Evolutionary conservation across 176 grass and related monocot genomes (phyloP).

Genomic region (maize (Zea mays)): DNA sequence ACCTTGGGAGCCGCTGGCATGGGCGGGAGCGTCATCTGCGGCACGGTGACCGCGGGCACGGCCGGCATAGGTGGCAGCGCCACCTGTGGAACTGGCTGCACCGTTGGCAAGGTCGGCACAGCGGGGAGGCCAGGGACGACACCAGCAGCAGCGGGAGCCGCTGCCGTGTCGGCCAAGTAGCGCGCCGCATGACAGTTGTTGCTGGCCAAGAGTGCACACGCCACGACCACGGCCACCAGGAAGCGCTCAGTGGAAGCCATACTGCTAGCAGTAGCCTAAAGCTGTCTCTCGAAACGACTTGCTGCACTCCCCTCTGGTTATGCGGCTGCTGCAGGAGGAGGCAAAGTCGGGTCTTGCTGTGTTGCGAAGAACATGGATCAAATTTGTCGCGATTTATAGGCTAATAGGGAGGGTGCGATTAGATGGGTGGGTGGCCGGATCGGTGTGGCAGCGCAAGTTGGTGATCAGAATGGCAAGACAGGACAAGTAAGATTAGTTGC

Average conservation of each 20-base stretch:
- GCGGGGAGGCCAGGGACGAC: neutral
- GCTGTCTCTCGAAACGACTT: too few species aligned
- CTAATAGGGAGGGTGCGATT: neutral
- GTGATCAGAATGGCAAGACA: too few species aligned
- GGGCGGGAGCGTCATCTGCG: neutral
- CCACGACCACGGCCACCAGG: neutral
- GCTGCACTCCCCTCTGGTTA: too few species aligned
- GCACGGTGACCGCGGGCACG: neutral
- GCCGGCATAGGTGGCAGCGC: neutral
- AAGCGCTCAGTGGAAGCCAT: neutral
- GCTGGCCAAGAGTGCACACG: neutral
- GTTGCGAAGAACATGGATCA: too few species aligned
- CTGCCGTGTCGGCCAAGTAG: neutral
- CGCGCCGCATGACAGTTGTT: neutral
- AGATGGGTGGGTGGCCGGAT: neutral
- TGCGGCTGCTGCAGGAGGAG: too few species aligned
- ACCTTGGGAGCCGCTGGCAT: neutral
- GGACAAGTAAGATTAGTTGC: too few species aligned
- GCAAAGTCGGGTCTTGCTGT: too few species aligned
- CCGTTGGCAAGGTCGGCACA: neutral
- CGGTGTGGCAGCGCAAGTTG: too few species aligned
- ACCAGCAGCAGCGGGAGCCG: neutral
- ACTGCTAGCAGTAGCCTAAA: neutral
- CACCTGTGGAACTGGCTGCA: neutral
- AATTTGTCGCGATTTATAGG: too few species aligned